Conservation (phyloP, 2,329 filamentous ascomycete genomes). For the Botryotinia convoluta region DNA sequence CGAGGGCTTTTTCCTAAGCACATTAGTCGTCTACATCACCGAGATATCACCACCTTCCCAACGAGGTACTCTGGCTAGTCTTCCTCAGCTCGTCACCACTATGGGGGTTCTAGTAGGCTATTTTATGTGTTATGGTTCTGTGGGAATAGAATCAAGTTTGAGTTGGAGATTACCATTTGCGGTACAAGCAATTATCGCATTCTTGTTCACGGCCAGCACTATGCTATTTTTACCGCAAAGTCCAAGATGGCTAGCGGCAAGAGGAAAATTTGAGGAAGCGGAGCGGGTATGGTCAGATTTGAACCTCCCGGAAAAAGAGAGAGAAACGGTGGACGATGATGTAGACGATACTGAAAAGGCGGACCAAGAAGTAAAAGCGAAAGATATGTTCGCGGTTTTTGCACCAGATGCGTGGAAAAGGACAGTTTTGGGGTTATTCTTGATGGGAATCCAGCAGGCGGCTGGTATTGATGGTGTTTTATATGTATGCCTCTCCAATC, state of each 20-base stretch:
- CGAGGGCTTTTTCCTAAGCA: conserved; percentile 57
- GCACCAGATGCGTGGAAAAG: conserved; percentile 45
- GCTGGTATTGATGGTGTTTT: conserved; percentile 62
- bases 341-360: conserved; percentile 10
- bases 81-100: conserved; percentile 53
- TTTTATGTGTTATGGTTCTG: conserved; percentile 58
- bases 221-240: conserved; percentile 52
- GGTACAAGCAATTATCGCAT: conserved; percentile 45
- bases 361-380: conserved; percentile 23
- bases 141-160: conserved; percentile 45
- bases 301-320: conserved; percentile 29
- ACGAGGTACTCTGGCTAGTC: conserved; percentile 50
- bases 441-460: conserved; percentile 59
- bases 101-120: conserved; percentile 54
- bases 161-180: conserved; percentile 58
- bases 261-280: conserved; percentile 49
- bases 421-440: conserved; percentile 53
- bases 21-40: conserved; percentile 56
- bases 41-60: conserved; percentile 55
- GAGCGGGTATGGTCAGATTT: conserved; percentile 39
- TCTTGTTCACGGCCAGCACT: conserved; percentile 40
- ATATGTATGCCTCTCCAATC: conserved; percentile 45
- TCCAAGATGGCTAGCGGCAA: conserved; percentile 54
- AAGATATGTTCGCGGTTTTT: conserved; percentile 36
- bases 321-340: conserved; percentile 30